phyloP scores from a whole-genome alignment of 2,329 filamentous ascomycete species.

The Immersiporthe knoxdaviesiana region DNA sequence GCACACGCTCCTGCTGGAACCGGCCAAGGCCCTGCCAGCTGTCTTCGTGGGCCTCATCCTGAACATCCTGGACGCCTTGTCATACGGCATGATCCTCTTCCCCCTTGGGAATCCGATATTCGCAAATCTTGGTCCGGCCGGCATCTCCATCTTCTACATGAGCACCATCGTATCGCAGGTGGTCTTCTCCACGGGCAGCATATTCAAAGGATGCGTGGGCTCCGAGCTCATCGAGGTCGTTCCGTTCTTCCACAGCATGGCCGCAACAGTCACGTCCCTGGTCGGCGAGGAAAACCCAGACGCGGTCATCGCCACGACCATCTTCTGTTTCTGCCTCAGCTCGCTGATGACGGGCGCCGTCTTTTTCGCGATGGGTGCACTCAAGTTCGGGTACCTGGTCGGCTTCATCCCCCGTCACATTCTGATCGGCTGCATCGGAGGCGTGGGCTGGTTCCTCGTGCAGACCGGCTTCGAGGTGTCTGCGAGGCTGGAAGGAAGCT shows the following conservation, averaged over 20 bases:
- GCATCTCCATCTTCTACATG: slow-evolving; percentile 98
- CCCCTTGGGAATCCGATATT: slow-evolving; percentile 88
- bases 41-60: slow-evolving; percentile 87
- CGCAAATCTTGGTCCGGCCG: slow-evolving; percentile 82
- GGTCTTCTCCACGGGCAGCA: slow-evolving; percentile 83
- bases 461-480: slow-evolving; percentile 93
- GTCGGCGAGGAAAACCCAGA: slow-evolving; percentile 82
- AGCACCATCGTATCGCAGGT: slow-evolving; percentile 95
- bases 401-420: slow-evolving; percentile 98
- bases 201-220: slow-evolving; percentile 88
- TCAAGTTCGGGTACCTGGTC: slow-evolving; percentile 87
- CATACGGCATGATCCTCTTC: slow-evolving; percentile 96
- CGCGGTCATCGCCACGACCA: slow-evolving; percentile 90
- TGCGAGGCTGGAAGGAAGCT: slow-evolving; percentile 80
- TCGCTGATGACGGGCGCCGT: slow-evolving; percentile 88
- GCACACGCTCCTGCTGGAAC: slow-evolving; percentile 65
- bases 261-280: slow-evolving; percentile 76
- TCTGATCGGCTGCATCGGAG: slow-evolving; percentile 94
- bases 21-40: slow-evolving; percentile 75
- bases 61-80: slow-evolving; percentile 92
- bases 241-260: slow-evolving; percentile 99
- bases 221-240: slow-evolving; percentile 99
- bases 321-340: slow-evolving; percentile 86
- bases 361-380: slow-evolving; percentile 88
- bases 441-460: slow-evolving; percentile 92